These are phyloP conservation scores for Metschnikowia anglica DNA, from an alignment of 805 yeast species.

Conservation along the genomic window DNA sequence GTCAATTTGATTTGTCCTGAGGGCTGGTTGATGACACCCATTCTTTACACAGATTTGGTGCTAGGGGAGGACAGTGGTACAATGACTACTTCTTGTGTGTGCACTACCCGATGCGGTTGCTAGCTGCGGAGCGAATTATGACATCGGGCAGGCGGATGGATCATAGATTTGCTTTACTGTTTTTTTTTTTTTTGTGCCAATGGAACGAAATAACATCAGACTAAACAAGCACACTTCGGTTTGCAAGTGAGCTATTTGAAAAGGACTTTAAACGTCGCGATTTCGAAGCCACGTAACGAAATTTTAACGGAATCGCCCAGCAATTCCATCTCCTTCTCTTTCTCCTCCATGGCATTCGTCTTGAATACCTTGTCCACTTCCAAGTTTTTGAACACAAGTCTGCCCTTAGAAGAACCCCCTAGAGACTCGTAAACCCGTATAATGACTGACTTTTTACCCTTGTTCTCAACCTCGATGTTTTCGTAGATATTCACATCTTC, in stretches of 20 bases:
- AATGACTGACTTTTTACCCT: conserved; percentile 48
- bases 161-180: neutral
- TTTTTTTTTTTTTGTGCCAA: neutral
- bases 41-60: neutral
- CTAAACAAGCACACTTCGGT: too few relatives aligned
- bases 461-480: conserved; percentile 44
- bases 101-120: conserved; percentile 10
- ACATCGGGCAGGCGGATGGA: neutral
- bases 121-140: neutral
- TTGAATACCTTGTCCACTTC: conserved; percentile 49
- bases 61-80: neutral
- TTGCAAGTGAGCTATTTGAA: conserved; percentile 22
- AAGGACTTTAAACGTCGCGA: conserved; percentile 59
- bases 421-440: conserved; percentile 82
- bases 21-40: conserved; percentile 71
- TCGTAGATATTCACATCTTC: conserved; percentile 48
- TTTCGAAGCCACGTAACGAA: conserved; percentile 71
- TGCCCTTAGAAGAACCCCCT: conserved; percentile 71
- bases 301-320: conserved; percentile 39
- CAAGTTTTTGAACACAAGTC: conserved; percentile 42
- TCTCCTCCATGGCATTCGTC: conserved; percentile 61
- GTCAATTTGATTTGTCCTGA: conserved; percentile 85
- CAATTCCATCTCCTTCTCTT: conserved; percentile 40
- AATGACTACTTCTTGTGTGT: neutral
- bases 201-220: neutral